These are phyloP conservation scores for Micractinium conductrix DNA, from an alignment of 139 green algal species.

Conservation along the genomic window DNA sequence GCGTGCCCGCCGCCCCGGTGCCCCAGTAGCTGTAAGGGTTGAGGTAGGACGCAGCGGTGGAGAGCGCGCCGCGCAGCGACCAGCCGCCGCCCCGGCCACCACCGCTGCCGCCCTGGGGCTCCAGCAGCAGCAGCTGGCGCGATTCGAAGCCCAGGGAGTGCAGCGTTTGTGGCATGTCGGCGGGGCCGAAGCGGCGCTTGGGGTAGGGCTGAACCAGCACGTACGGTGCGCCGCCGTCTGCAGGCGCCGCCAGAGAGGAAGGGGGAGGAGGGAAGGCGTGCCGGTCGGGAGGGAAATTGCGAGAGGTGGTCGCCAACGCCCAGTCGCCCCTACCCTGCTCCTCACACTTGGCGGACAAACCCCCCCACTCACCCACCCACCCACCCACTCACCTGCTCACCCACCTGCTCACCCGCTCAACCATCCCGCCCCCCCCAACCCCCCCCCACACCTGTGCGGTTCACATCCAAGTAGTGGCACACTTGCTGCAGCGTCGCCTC, in stretches of 20 bases:
- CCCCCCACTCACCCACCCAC: neutral
- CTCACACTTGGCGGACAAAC: neutral
- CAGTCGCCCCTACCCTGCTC: too few species aligned
- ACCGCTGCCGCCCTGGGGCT: neutral
- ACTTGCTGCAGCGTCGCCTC: slow-evolving; percentile 26
- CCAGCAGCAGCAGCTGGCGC: slow-evolving; percentile 20
- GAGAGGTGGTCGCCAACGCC: too few species aligned
- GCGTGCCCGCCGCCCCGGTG: neutral
- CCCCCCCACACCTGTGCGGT: slow-evolving; percentile 18
- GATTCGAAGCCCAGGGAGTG: slow-evolving; percentile 22
- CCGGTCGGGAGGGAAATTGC: neutral
- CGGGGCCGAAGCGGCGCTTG: slow-evolving; percentile 13
- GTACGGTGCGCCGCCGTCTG: slow-evolving; percentile 37
- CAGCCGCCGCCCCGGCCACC: neutral
- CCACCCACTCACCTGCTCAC: too few species aligned
- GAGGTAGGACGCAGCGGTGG: neutral
- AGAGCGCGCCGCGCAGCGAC: slow-evolving; percentile 15
- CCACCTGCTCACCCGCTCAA: neutral
- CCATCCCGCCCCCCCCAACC: neutral
- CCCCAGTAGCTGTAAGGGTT: slow-evolving; percentile 21
- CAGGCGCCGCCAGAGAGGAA: neutral
- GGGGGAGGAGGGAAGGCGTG: neutral
- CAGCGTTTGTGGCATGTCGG: slow-evolving; percentile 8
- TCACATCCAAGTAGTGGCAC: slow-evolving; percentile 12
- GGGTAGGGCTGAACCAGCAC: slow-evolving; percentile 35